Conservation (phyloP, 306 rosid species). For the Lotus japonicus region DNA sequence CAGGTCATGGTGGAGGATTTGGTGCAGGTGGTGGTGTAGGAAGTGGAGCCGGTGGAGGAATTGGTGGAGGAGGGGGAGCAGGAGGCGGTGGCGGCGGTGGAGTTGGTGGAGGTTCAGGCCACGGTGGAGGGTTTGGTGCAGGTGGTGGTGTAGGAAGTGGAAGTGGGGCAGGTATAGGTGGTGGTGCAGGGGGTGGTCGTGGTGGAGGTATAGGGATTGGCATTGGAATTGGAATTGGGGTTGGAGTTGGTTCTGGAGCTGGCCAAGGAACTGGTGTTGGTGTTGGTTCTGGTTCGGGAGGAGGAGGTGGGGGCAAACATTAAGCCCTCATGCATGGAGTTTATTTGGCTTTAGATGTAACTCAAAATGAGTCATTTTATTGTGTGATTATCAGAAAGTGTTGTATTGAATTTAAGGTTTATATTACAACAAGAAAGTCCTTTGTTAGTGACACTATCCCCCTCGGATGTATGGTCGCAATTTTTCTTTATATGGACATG, state of each 20-base stretch:
- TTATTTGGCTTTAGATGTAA: not conserved
- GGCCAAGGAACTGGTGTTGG: conserved; percentile 35
- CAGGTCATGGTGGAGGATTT: conserved; percentile 22
- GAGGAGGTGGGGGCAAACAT: conserved; percentile 36
- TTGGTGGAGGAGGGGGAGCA: conserved; percentile 30
- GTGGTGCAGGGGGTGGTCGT: conserved; percentile 26
- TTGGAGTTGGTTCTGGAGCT: conserved; percentile 39
- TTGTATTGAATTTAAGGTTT: too few relatives aligned
- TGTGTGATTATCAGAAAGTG: too few relatives aligned
- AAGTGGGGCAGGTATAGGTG: conserved; percentile 19
- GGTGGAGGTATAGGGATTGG: conserved; percentile 39
- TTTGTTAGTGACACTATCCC: not conserved
- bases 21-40: conserved; percentile 33
- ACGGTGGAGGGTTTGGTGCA: conserved; percentile 34
- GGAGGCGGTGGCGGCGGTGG: conserved; percentile 23
- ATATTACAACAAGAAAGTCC: not conserved
- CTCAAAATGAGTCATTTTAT: not conserved
- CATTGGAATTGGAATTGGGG: conserved; percentile 42
- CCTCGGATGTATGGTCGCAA: not conserved
- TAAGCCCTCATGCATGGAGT: not conserved
- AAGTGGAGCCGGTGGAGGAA: conserved; percentile 22
- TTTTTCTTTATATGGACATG: not conserved
- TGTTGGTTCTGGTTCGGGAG: conserved; percentile 29
- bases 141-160: conserved; percentile 40
- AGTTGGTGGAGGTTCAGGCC: conserved; percentile 39